These are phyloP conservation scores for Candida peoriensis DNA, from an alignment of 805 yeast genomes.

Conservation along the genomic window DNA sequence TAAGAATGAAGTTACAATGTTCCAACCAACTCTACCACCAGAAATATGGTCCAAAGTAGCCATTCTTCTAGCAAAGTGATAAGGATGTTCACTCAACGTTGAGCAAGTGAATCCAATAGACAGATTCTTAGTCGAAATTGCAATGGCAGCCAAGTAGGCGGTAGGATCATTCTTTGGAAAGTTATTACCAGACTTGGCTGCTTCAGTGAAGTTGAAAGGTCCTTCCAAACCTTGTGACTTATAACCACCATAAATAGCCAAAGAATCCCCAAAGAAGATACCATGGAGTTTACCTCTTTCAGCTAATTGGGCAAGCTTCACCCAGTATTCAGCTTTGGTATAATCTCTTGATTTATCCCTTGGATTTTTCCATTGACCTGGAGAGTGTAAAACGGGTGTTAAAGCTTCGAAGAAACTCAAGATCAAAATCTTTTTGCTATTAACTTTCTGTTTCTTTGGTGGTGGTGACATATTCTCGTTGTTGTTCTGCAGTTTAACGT, in stretches of 20 bases:
- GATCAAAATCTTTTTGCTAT: constrained; percentile 1
- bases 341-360: constrained; percentile 2
- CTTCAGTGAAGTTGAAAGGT: constrained; percentile 5
- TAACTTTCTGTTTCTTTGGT: constrained; percentile 7
- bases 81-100: constrained; percentile 35
- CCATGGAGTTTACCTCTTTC: constrained; percentile 33
- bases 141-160: constrained; percentile 33
- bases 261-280: constrained; percentile 31
- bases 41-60: constrained; percentile 37
- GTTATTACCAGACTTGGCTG: constrained; percentile 21
- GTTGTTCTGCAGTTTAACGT: no score
- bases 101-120: constrained; percentile 33
- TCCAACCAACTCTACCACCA: constrained; percentile 37
- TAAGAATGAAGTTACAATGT: constrained; percentile 33
- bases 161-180: constrained; percentile 34
- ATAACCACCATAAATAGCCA: constrained; percentile 33
- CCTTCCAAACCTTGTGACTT: constrained; percentile 2
- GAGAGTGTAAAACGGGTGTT: constrained; percentile 7
- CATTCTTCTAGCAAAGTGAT: constrained; percentile 32
- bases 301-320: constrained; percentile 27
- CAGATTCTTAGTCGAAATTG: constrained; percentile 32
- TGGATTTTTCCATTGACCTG: constrained; percentile 7
- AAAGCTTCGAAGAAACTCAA: constrained; percentile 8
- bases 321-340: constrained; percentile 28
- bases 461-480: no score